These are phyloP conservation scores for Myriangium duriaei DNA, from an alignment of 2,329 filamentous ascomycete genomes.

Conservation along the genomic window DNA sequence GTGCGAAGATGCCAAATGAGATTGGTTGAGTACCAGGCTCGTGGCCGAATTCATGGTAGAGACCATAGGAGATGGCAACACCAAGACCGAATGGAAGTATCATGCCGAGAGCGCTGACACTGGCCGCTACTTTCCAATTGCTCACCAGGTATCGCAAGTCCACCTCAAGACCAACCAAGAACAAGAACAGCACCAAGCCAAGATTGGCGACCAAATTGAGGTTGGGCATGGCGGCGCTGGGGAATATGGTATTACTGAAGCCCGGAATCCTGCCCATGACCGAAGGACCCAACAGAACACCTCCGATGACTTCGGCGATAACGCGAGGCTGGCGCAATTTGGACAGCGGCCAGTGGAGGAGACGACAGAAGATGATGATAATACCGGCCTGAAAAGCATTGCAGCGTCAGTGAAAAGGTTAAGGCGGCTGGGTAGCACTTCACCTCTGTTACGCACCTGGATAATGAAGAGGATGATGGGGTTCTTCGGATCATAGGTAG, in stretches of 20 bases:
- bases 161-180: constrained; percentile 78
- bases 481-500: constrained; percentile 55
- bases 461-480: constrained; percentile 68
- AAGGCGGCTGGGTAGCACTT: too few species aligned
- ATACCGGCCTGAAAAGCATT: constrained; percentile 54
- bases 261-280: constrained; percentile 77
- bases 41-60: constrained; percentile 60
- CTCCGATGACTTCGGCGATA: constrained; percentile 75
- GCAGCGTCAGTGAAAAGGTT: too few species aligned
- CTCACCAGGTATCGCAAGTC: constrained; percentile 63
- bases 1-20: constrained; percentile 48
- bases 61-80: constrained; percentile 64
- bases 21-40: constrained; percentile 46
- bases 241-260: constrained; percentile 68
- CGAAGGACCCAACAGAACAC: constrained; percentile 73
- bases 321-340: constrained; percentile 69
- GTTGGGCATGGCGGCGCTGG: constrained; percentile 58
- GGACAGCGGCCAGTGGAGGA: constrained; percentile 64
- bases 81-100: constrained; percentile 71
- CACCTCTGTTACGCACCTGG: constrained; percentile 50
- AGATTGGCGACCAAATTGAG: constrained; percentile 70
- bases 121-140: constrained; percentile 70
- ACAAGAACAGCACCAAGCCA: constrained; percentile 72
- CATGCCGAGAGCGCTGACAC: constrained; percentile 71
- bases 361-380: constrained; percentile 61